Base-by-base conservation (phyloP, 352 stramenopile species). In the Aphanomyces cochlioides region DNA sequence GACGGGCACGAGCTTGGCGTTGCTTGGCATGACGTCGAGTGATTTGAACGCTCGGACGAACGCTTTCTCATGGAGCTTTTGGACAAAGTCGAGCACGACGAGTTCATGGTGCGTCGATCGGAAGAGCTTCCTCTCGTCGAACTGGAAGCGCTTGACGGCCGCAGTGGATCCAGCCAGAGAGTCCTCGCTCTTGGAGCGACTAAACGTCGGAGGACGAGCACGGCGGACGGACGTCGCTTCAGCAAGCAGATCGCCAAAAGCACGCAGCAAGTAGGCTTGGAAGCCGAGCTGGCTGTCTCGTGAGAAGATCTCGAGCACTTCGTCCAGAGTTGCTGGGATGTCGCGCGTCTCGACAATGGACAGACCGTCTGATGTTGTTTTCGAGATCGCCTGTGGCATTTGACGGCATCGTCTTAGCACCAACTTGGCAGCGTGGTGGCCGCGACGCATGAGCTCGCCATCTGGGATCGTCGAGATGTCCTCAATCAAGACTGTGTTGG, bases 231-330 rank as follows among this genome's bases (percentile, higher is more conserved):
- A 57, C 36, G 40, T 69, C 37, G 47, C 63, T 47, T 69, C 63
- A 4, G 47, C 38, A 5, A 69, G 63, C 28, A 37, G 17, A 36
- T 47, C 63, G 28, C 43, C 37, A 61, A 69, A 69, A 3, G 59
- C 19, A 5, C 63, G 63, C 21, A 47, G 36, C 2, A 69, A 47
- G 21, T 60, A 69, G 36, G 63, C 63, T 61, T 69, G 63, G 17
- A 69, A 69, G 15, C 63, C 63, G 17, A 69, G 50, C 50, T 69
- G 63, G 10, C 17, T 19, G 50, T 69, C 63, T 17, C 63, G 47
- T 19, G 63, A 69, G 41, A 61, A 69, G 7, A 69, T 47, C 12
- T 48, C 47, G 37, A 69, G 63, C 63, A 69, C 63, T 5, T 69
- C 63, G 36, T 47, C 43, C 40, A 69, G 7, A 19, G 63, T 57